Evolutionary conservation across 306 rosid species (phyloP), one percentile per base, ranked within the genome.

Genomic region (Trifolium fragiferum): DNA sequence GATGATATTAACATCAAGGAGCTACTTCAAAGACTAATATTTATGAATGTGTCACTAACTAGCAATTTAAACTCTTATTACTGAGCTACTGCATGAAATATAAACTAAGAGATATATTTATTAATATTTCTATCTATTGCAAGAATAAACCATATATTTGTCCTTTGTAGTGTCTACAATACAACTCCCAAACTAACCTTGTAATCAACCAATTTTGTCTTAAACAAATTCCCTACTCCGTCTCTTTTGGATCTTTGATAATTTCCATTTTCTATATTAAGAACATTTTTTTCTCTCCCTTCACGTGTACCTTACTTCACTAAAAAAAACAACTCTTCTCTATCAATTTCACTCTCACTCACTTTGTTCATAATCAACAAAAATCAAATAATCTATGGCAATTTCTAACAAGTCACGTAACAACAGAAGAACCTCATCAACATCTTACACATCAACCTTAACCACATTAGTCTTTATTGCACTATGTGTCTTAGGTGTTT

Each of bases 221-320:
- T 30, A 6, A 76, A 75, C 82, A 77, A 85, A 61, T 77, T 76
- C 82, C 87, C 86, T 76, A 55, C 35, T 83, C 97, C 97, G 77
- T 90, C 89, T 88, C 89, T 72, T 73, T 72, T 59, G 98, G 97
- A 91, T 91, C 94, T 61, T 87, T 69, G 75, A 74, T 75, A 65
- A 82, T 69, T 84, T 86, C 89, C 66, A 80, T 63, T 81, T 82
- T 11, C 87, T 40, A 75, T 55, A 43, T 76, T 84, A 25, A 32
- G 59, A 84, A 81, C 49, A 33, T 68, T 85, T 46, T 7, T 62
- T 35, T 30, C 33, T 30, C 33, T 30, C 33, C 33, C 33, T 30
- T 30, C 33, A 30, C 6, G 6, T 30, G 33, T 30, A 30, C 6
- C 33, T 4, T 30, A 30, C 33, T 30, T 30, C 33, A 30, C 54